These are phyloP conservation scores for Globisporangium emineosum DNA, from an alignment of 352 stramenopile genomes.

Conservation along the genomic window DNA sequence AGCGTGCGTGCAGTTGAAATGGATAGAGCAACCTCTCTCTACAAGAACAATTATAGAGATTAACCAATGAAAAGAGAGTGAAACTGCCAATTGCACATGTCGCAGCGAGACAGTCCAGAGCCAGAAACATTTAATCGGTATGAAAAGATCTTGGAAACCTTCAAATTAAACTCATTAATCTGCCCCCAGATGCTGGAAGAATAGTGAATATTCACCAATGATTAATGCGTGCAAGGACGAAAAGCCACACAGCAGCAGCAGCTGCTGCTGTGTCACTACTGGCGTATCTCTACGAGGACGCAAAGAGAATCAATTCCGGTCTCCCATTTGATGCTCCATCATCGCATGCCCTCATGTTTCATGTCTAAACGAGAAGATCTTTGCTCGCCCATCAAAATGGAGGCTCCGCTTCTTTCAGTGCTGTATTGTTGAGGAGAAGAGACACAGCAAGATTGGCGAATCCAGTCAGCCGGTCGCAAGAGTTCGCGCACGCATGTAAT, in stretches of 20 bases:
- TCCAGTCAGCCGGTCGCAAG: not conserved
- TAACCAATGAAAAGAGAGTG: constrained; percentile 1
- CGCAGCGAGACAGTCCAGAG: not conserved
- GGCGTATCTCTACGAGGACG: not conserved
- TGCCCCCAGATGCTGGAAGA: not conserved
- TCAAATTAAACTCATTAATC: constrained; percentile 3
- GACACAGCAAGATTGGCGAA: not conserved
- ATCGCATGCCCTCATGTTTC: not conserved
- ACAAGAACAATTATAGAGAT: constrained; percentile 9
- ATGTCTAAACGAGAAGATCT: not conserved
- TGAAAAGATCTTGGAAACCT: not conserved
- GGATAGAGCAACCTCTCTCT: constrained; percentile 5
- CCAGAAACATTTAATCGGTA: not conserved
- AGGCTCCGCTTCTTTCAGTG: not conserved
- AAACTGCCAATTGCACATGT: constrained; percentile 3
- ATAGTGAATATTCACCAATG: not conserved
- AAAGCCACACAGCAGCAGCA: not conserved
- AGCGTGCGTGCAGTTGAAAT: not conserved
- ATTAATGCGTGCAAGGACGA: not conserved
- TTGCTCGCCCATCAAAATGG: not conserved
- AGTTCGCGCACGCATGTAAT: not conserved
- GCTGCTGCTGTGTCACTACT: not conserved
- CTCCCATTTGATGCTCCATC: not conserved
- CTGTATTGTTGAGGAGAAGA: not conserved
- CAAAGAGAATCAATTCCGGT: not conserved